Percentiles rank a stretch among this genome's conserved stretches.
Conservation (phyloP, 2,329 filamentous ascomycete species). For the Tolypocladium nubicola region DNA sequence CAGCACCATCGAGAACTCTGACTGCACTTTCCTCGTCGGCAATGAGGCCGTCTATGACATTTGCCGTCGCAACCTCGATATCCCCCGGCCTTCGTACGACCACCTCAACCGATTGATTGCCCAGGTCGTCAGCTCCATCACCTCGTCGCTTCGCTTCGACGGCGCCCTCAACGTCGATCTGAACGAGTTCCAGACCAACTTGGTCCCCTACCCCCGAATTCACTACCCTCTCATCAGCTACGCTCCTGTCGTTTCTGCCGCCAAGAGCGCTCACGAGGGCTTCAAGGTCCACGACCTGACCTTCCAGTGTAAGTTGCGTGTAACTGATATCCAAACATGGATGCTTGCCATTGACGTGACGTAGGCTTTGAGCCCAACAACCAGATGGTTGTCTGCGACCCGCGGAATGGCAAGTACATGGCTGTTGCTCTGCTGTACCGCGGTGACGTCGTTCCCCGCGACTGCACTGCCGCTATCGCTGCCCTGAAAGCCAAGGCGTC, state of each 20-base stretch:
- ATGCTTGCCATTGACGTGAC: slow-evolving; percentile 12
- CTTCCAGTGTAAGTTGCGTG: slow-evolving; percentile 53
- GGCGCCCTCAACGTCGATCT: slow-evolving; percentile 64
- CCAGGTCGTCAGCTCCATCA: slow-evolving; percentile 66
- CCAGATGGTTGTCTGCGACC: slow-evolving; percentile 69
- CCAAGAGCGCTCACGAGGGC: slow-evolving; percentile 76
- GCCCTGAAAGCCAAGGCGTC: slow-evolving; percentile 60
- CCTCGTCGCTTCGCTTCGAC: slow-evolving; percentile 61
- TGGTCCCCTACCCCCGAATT: slow-evolving; percentile 64
- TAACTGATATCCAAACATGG: neutral
- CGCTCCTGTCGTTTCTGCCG: slow-evolving; percentile 58
- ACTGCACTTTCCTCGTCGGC: slow-evolving; percentile 68
- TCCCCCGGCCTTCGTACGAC: slow-evolving; percentile 58
- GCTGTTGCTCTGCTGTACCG: slow-evolving; percentile 63
- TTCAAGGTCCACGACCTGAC: slow-evolving; percentile 75
- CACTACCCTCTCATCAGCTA: slow-evolving; percentile 68
- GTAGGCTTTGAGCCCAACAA: slow-evolving; percentile 67
- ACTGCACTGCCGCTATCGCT: slow-evolving; percentile 57
- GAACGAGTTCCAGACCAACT: slow-evolving; percentile 70
- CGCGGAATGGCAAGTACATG: slow-evolving; percentile 69
- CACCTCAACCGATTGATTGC: slow-evolving; percentile 65
- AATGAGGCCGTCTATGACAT: slow-evolving; percentile 70
- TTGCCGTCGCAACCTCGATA: slow-evolving; percentile 61
- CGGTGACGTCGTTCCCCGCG: slow-evolving; percentile 59
- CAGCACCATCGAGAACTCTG: slow-evolving; percentile 68